Evolutionary conservation across 2,329 filamentous ascomycete genomes (phyloP), one percentile per base, ranked within the genome.

Genomic region (Emmonsiellopsis sp.): DNA sequence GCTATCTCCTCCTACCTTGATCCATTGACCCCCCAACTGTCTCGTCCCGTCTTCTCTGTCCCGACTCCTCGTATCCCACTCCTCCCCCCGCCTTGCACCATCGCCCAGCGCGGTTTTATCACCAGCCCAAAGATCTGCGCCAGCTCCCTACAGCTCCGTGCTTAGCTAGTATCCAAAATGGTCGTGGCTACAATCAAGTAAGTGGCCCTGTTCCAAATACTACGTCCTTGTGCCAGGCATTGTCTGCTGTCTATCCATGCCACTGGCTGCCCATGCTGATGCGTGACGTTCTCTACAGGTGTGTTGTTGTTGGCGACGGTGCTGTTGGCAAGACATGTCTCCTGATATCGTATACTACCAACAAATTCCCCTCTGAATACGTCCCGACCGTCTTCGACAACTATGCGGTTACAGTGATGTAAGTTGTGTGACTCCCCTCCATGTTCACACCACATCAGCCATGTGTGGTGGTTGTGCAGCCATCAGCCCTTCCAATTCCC

Each of bases 281-380:
- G 16, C 8, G 26, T 26, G 1, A 1, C 30, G 15, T 44, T 43
- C 7, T 51, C 54, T 57, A 47, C 63, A 98, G 93, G 77, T 98
- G 93, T 77, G 93, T 98, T 67, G 93, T 98, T 64, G 93, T 98
- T 67, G 93, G 93, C 72, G 93, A 98, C 75, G 93, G 93, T 91
- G 93, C 93, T 62, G 93, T 98, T 64, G 93, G 93, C 73, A 98
- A 98, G 81, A 98, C 93, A 62, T 98, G 93, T 76, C 84, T 98
- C 61, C 84, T 98, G 70, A 98, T 98, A 77, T 95, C 89, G 72
- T 98, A 98, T 76, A 98, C 93, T 61, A 98, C 93, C 60, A 98
- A 98, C 81, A 97, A 97, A 68, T 98, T 98, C 73, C 93, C 93
- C 37, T 96, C 91, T 66, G 93, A 98, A 91, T 98, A 98, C 73